Conservation (phyloP, 805 yeast species). For the Candida nanaspora region DNA sequence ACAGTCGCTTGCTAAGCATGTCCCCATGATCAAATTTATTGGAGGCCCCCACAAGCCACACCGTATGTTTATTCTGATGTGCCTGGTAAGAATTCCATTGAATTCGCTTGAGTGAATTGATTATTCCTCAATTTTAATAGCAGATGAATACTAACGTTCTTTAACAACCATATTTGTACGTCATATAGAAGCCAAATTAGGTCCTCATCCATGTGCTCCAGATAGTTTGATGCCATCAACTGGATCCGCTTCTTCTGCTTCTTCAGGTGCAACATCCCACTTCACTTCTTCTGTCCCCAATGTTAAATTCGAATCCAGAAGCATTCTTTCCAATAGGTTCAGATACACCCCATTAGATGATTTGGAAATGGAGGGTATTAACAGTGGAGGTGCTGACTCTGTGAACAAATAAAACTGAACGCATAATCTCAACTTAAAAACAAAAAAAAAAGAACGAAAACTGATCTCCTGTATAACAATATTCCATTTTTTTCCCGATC, state of each 20-base stretch:
- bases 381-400: slow-evolving; percentile 74
- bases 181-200: slow-evolving; percentile 13
- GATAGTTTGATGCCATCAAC: slow-evolving; percentile 21
- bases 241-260: slow-evolving; percentile 1
- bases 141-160: neutral
- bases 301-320: slow-evolving; percentile 39
- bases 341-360: slow-evolving; percentile 58
- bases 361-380: slow-evolving; percentile 66
- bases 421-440: slow-evolving; percentile 9
- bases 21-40: slow-evolving; percentile 77
- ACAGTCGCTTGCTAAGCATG: slow-evolving; percentile 30
- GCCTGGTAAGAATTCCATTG: too few relatives aligned
- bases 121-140: too few relatives aligned
- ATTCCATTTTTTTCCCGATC: neutral
- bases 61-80: slow-evolving; percentile 36
- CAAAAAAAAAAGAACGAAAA: too few relatives aligned
- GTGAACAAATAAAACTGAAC: slow-evolving; percentile 1
- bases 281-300: slow-evolving; percentile 6
- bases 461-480: neutral
- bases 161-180: neutral
- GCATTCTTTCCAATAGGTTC: slow-evolving; percentile 67
- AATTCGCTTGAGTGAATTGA: too few relatives aligned
- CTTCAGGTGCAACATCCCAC: slow-evolving; percentile 2
- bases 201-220: slow-evolving; percentile 33
- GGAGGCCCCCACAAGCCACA: slow-evolving; percentile 66